A percentile compares a stretch with the other conserved stretches of the same genome.
Conservation (phyloP, 345 rosid genomes). For the Populus davidiana region DNA sequence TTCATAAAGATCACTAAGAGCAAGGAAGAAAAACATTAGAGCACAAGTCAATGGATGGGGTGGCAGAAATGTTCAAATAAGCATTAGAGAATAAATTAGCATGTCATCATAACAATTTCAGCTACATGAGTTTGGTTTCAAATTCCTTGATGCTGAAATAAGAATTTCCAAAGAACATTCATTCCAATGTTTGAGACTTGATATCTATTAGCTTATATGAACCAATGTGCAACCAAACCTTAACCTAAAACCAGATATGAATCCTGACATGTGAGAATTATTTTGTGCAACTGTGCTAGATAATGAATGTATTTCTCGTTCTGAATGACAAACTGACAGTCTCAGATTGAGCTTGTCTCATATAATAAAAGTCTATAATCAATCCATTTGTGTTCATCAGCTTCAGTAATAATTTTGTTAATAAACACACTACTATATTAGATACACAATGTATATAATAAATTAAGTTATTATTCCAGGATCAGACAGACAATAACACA, state of each 20-base stretch:
- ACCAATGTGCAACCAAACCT: background rate
- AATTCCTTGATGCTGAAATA: background rate
- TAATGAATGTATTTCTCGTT: background rate
- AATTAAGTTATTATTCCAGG: background rate
- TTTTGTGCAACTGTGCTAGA: background rate
- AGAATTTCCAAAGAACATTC: background rate
- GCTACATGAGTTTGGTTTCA: background rate
- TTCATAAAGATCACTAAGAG: conserved; percentile 77
- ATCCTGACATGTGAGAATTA: background rate
- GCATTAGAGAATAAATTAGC: background rate
- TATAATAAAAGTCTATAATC: background rate
- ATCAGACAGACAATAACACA: background rate
- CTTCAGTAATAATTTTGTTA: background rate
- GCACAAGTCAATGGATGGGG: conserved; percentile 17
- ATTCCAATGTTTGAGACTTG: background rate
- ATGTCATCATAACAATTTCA: background rate
- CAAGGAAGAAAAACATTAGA: conserved; percentile 5
- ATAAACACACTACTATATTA: background rate
- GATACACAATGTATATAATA: background rate
- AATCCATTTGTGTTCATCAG: background rate
- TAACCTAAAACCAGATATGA: background rate
- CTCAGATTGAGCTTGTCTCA: background rate
- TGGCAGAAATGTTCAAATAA: background rate
- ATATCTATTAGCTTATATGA: background rate
- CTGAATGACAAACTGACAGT: background rate